Evolutionary conservation across 345 rosid species (phyloP).

Genomic region (Toxicodendron radicans): DNA sequence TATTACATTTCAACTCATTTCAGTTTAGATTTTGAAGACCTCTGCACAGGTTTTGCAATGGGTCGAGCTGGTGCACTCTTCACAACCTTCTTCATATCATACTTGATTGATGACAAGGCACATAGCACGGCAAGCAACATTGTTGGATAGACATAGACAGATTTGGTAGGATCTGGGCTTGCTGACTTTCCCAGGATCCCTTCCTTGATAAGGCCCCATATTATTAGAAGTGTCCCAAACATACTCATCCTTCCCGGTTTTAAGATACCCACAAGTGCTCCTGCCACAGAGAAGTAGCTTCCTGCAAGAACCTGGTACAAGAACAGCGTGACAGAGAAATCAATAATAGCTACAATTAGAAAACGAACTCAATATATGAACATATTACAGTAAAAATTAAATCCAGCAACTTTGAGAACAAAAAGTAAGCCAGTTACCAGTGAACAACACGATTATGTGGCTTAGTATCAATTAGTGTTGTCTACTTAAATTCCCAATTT

Average conservation of each 20-base stretch:
- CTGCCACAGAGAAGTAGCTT: slow-evolving; percentile 91
- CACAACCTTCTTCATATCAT: slow-evolving; percentile 69
- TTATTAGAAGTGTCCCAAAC: slow-evolving; percentile 80
- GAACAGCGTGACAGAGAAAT: not conserved
- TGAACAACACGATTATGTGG: not conserved
- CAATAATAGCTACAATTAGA: not conserved
- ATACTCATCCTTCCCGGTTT: slow-evolving; percentile 94
- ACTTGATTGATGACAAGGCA: slow-evolving; percentile 83
- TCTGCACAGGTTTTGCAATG: slow-evolving; percentile 65
- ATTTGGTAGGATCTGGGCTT: slow-evolving; percentile 62
- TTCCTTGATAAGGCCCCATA: slow-evolving; percentile 96
- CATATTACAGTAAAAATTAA: not conserved
- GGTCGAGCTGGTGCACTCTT: slow-evolving; percentile 66
- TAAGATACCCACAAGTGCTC: slow-evolving; percentile 74
- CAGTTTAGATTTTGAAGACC: slow-evolving; percentile 81
- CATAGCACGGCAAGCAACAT: slow-evolving; percentile 75
- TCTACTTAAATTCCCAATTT: not conserved
- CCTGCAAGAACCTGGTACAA: slow-evolving; percentile 82
- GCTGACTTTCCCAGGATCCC: slow-evolving; percentile 79
- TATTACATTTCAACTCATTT: slow-evolving; percentile 41
- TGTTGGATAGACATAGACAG: slow-evolving; percentile 78
- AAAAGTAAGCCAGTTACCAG: not conserved
- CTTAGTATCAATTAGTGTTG: not conserved
- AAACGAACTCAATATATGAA: not conserved
- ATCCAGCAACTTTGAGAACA: not conserved